A percentile compares a stretch with the other conserved stretches of the same genome.
phyloP scores from a whole-genome alignment of 805 yeast genomes.

The Nakazawaea ambrosiae region DNA sequence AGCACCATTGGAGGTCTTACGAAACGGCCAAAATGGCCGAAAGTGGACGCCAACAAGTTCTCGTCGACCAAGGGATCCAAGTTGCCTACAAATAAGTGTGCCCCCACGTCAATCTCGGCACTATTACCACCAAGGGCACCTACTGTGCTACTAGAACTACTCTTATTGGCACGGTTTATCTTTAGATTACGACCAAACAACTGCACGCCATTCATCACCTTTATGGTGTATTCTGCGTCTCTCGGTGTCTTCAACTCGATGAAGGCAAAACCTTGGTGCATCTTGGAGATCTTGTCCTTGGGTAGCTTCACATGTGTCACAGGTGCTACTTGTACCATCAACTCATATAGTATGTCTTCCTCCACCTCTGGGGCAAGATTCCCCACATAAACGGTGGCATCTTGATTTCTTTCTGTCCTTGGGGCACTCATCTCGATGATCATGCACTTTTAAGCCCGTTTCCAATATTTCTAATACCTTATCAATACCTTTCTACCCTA shows the following conservation, averaged over 20 bases:
- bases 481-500: too few relatives aligned
- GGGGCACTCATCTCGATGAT: not conserved
- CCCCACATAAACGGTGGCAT: conserved; percentile 71
- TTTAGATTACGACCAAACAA: conserved; percentile 56
- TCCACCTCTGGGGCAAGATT: conserved; percentile 72
- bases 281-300: conserved; percentile 60
- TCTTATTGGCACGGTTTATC: conserved; percentile 42
- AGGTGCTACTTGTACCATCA: conserved; percentile 82
- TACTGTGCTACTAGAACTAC: conserved; percentile 16
- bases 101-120: conserved; percentile 32
- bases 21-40: conserved; percentile 63
- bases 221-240: conserved; percentile 67
- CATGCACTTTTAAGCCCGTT: too few relatives aligned
- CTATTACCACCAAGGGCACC: not conserved
- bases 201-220: conserved; percentile 51
- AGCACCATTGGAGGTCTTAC: conserved; percentile 41
- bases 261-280: conserved; percentile 86
- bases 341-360: conserved; percentile 68
- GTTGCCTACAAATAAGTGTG: conserved; percentile 48
- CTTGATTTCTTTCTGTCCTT: conserved; percentile 39
- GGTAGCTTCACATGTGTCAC: conserved; percentile 67
- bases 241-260: conserved; percentile 53
- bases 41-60: conserved; percentile 45
- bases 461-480: too few relatives aligned
- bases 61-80: conserved; percentile 63